phyloP scores from a whole-genome alignment of 2,329 filamentous ascomycete genomes.

The Hymenoscyphus scutula region DNA sequence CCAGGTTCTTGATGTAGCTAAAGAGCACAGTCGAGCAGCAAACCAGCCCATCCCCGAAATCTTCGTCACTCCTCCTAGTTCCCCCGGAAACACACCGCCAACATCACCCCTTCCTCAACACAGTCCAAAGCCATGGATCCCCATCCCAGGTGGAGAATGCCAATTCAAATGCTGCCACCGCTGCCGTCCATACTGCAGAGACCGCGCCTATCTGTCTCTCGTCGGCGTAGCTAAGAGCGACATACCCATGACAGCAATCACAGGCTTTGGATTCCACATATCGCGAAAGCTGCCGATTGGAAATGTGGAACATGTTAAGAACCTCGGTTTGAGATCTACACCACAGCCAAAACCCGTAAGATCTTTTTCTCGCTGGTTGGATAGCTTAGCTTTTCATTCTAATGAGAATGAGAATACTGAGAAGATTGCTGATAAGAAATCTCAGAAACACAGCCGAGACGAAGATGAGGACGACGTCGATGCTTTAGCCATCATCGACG shows the following conservation, averaged over 20 bases:
- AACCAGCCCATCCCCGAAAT: constrained; percentile 3
- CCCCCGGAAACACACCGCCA: background rate
- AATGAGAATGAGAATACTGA: too few species aligned
- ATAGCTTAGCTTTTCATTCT: too few species aligned
- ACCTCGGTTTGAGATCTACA: constrained; percentile 30
- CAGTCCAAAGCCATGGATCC: constrained; percentile 40
- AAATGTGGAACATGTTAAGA: constrained; percentile 26
- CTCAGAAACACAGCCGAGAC: too few species aligned
- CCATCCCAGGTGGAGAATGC: constrained; percentile 44
- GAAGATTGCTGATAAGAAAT: too few species aligned
- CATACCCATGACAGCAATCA: constrained; percentile 47
- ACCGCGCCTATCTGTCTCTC: constrained; percentile 50
- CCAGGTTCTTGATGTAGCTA: constrained; percentile 11
- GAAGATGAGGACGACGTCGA: too few species aligned
- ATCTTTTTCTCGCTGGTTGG: too few species aligned
- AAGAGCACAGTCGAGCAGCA: background rate
- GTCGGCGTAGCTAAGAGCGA: constrained; percentile 50
- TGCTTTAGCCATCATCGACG: too few species aligned
- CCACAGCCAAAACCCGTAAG: constrained; percentile 20
- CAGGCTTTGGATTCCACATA: constrained; percentile 53
- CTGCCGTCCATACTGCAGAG: constrained; percentile 46
- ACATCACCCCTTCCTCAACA: background rate
- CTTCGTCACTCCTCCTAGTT: background rate
- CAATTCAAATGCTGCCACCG: constrained; percentile 48
- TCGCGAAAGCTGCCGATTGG: constrained; percentile 41